phyloP scores from a whole-genome alignment of 805 yeast species.

The Grigorovia humatica region DNA sequence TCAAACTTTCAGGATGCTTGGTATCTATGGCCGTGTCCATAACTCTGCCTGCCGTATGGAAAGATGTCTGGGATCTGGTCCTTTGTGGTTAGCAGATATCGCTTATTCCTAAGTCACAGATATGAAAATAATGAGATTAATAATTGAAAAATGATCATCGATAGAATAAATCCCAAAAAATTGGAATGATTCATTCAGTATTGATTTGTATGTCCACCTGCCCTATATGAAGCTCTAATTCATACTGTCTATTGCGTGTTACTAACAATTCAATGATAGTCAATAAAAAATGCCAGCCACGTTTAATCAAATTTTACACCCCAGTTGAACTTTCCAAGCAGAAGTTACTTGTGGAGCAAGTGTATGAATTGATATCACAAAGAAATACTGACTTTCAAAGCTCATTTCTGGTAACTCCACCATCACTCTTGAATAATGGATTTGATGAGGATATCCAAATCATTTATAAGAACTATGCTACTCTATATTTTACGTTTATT shows the following conservation, averaged over 20 bases:
- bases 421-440: constrained; percentile 35
- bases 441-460: constrained; percentile 71
- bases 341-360: constrained; percentile 67
- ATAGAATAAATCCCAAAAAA: no score
- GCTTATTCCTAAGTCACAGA: neutral
- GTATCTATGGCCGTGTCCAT: neutral
- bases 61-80: neutral
- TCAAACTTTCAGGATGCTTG: constrained; percentile 8
- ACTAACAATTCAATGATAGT: constrained; percentile 32
- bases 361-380: constrained; percentile 61
- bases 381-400: constrained; percentile 65
- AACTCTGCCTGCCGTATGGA: neutral
- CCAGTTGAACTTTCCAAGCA: constrained; percentile 83
- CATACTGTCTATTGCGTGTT: neutral
- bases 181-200: constrained; percentile 52
- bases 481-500: constrained; percentile 88
- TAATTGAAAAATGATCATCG: neutral
- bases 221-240: no score
- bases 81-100: neutral
- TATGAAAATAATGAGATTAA: no score
- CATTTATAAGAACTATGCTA: constrained; percentile 89
- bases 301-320: constrained; percentile 84
- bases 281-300: constrained; percentile 82
- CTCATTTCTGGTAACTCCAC: constrained; percentile 84
- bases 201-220: constrained; percentile 1